These are phyloP conservation scores for Leucoagaricus sp. DNA, from an alignment of 1,284 basidiomycete species.

Conservation along the genomic window DNA sequence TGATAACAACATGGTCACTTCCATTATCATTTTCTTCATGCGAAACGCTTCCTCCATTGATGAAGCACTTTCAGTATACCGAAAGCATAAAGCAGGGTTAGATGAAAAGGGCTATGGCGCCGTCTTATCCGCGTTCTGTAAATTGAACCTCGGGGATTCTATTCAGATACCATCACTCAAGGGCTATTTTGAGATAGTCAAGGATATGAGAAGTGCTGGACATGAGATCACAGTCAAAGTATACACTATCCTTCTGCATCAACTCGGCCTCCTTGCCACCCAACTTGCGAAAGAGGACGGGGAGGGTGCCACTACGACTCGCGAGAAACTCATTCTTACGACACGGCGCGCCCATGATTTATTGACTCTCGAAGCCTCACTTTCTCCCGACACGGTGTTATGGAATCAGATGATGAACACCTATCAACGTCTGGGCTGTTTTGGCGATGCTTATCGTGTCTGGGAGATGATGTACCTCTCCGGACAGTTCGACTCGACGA, in stretches of 20 bases:
- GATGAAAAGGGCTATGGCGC: slow-evolving; percentile 57
- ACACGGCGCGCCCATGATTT: slow-evolving; percentile 78
- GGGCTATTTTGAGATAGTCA: slow-evolving; percentile 77
- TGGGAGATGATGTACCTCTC: slow-evolving; percentile 79
- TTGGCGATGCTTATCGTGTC: slow-evolving; percentile 70
- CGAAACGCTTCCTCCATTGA: slow-evolving; percentile 49
- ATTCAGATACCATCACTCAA: slow-evolving; percentile 53
- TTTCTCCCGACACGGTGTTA: slow-evolving; percentile 76
- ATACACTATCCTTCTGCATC: slow-evolving; percentile 74
- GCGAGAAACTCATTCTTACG: slow-evolving; percentile 38
- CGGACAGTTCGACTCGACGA: slow-evolving; percentile 59
- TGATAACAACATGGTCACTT: slow-evolving; percentile 46
- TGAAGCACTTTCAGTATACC: slow-evolving; percentile 67
- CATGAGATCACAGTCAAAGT: slow-evolving; percentile 58
- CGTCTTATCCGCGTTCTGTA: slow-evolving; percentile 66
- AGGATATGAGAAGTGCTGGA: slow-evolving; percentile 79
- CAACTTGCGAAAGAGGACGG: slow-evolving; percentile 22
- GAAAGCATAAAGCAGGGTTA: slow-evolving; percentile 43
- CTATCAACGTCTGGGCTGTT: slow-evolving; percentile 77
- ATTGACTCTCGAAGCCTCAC: slow-evolving; percentile 73
- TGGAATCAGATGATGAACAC: slow-evolving; percentile 92
- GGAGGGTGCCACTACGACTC: slow-evolving; percentile 16
- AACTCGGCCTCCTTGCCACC: slow-evolving; percentile 49
- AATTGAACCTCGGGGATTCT: slow-evolving; percentile 46
- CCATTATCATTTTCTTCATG: slow-evolving; percentile 64